Base-by-base conservation (phyloP, 2,329 filamentous ascomycete species). In the Colletotrichum tofieldiae region DNA sequence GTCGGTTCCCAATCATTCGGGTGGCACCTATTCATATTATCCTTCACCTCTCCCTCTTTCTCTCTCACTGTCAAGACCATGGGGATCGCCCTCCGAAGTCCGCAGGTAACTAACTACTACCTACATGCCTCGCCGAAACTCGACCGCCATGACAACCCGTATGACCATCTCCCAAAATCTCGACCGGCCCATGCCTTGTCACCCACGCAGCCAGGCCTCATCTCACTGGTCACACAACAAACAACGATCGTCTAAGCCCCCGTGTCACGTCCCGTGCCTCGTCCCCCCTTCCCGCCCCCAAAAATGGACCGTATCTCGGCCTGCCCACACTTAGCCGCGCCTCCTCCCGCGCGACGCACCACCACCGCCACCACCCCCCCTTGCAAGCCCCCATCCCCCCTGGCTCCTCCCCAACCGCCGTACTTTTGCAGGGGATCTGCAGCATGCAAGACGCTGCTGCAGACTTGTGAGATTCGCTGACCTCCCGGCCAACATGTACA, bases 301-400 rank as follows among this genome's bases (percentile, higher is more conserved):
- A 11, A 55, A 37, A 35, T 55, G 51, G 29, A 55, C 20, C 52
- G 32, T 12, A 14, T 39, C 52, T 37, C 52, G 52, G 52, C 52
- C 52, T 55, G 20, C 54, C 54, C 54, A 56, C 54, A 39, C 32
- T 56, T 56, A 39, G 35, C 54, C 54, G 54, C 32, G 39, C 35
- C 54, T 39, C 6, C 20, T 18, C n/a, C 52, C 32, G 23, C 16
- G 23, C 47, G n/a, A 26, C n/a, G 23, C 23, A 23, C 47, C n/a
- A 26, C n/a, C 41, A 45, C 43, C 6, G 7, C 29, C 29, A 32
- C 29, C 43, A 0, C 35, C 20, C 43, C 3, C 35, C 20, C 49
- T 51, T 29, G 49, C 49, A 29, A 29, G 12, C 18, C 26, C 2
- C 29, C 4, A 32, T 32, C 41, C 2, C 29, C 18, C 47, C 26